A percentile compares a stretch with the other conserved stretches of the same genome.
Evolutionary conservation across 2,329 filamentous ascomycete genomes (phyloP).

Genomic region (Xylariales sp.): DNA sequence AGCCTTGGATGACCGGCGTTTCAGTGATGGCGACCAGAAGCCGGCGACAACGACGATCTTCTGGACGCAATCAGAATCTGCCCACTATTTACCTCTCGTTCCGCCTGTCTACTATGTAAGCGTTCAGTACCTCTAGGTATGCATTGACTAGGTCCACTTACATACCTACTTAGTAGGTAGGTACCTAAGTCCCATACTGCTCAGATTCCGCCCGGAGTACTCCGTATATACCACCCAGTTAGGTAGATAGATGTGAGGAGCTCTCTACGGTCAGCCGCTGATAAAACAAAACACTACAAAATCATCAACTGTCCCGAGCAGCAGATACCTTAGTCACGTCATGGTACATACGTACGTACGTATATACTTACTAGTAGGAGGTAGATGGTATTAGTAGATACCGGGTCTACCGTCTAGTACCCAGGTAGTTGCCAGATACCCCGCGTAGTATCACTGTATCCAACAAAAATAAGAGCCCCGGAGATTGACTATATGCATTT

Average conservation of each 20-base stretch:
- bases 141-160: neutral
- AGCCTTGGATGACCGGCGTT: conserved; percentile 1
- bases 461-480: too few species aligned
- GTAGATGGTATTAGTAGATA: too few species aligned
- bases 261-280: neutral
- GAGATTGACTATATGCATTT: conserved; percentile 3
- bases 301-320: too few species aligned
- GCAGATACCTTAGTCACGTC: too few species aligned
- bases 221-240: neutral
- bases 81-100: too few species aligned
- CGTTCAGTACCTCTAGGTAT: neutral
- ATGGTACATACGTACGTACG: too few species aligned
- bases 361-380: too few species aligned
- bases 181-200: neutral
- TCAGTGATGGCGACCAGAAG: neutral
- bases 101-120: neutral
- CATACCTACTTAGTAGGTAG: neutral
- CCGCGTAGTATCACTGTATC: too few species aligned
- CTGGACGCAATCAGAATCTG: neutral
- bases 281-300: too few species aligned
- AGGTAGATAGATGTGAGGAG: neutral
- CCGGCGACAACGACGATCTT: conserved; percentile 10
- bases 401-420: too few species aligned
- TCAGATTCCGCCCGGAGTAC: too few species aligned
- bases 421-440: too few species aligned